A percentile compares a stretch with the other conserved stretches of the same genome.
These are phyloP conservation scores for Mortierella sp. DNA, from an alignment of 371 early-diverging fungal genomes.

Conservation along the genomic window DNA sequence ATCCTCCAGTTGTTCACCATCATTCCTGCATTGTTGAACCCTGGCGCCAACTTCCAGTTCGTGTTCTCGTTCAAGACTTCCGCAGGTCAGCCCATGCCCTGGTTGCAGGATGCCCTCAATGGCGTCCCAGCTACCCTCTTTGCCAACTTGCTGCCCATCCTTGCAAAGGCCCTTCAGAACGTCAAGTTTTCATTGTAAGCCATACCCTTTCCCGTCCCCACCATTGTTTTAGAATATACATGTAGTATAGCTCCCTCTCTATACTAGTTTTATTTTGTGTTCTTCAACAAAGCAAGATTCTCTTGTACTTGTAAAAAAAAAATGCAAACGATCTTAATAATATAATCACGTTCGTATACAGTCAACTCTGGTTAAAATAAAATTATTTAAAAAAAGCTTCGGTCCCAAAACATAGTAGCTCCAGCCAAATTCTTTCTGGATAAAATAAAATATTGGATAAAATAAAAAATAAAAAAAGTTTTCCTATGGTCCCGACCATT, in stretches of 20 bases:
- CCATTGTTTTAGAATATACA: neutral
- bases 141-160: constrained; percentile 54
- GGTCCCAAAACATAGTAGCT: no score
- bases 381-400: no score
- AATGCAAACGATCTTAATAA: no score
- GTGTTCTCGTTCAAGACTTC: constrained; percentile 30
- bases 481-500: no score
- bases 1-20: constrained; percentile 33
- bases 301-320: no score
- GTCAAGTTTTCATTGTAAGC: constrained; percentile 37
- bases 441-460: no score
- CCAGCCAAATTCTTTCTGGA: no score
- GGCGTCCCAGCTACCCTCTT: constrained; percentile 26
- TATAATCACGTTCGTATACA: no score
- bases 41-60: constrained; percentile 26
- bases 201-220: neutral
- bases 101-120: constrained; percentile 62
- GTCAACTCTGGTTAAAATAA: no score
- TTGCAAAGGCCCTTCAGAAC: constrained; percentile 61
- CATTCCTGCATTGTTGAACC: constrained; percentile 24
- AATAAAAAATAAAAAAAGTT: no score
- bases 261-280: neutral
- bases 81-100: constrained; percentile 47
- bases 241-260: neutral
- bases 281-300: no score